Conservation (phyloP, 176 grass and related monocot genomes). For the Pontederia crassipes region DNA sequence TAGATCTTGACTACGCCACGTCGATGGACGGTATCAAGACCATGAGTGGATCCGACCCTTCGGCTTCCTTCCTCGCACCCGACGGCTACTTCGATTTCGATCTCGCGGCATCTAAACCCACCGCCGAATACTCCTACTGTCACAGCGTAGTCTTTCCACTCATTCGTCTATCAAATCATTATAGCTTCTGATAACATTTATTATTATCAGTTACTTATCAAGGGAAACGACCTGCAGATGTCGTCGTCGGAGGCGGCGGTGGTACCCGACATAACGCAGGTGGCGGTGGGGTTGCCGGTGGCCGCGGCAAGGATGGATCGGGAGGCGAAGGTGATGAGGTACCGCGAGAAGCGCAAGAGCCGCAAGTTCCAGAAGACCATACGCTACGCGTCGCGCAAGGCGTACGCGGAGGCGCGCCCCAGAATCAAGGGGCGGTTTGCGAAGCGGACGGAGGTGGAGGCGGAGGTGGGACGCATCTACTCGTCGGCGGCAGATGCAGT, state of each 20-base stretch:
- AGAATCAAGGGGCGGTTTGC: slow-evolving; percentile 7
- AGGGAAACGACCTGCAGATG: background rate
- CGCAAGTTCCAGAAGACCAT: slow-evolving; percentile 12
- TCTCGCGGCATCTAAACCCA: background rate
- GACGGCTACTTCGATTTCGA: background rate
- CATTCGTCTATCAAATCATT: background rate
- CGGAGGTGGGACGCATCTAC: background rate
- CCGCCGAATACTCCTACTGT: background rate
- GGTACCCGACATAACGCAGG: background rate
- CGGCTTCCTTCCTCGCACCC: background rate
- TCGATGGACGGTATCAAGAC: background rate
- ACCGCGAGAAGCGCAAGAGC: slow-evolving; percentile 12
- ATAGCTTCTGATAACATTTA: too few species aligned
- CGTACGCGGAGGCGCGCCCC: slow-evolving; percentile 9
- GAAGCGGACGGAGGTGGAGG: slow-evolving; percentile 6
- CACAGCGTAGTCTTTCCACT: background rate
- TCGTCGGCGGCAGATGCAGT: background rate
- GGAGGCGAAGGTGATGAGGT: slow-evolving; percentile 9
- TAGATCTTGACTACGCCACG: slow-evolving; percentile 1
- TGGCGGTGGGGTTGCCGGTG: background rate
- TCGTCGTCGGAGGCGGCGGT: background rate
- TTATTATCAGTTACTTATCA: background rate
- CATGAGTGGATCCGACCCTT: background rate
- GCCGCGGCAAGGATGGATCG: background rate
- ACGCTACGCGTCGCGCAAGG: slow-evolving; percentile 11